Percentiles rank a stretch among this genome's conserved stretches.
Conservation (phyloP, 495 filamentous ascomycete species). For the Glutinoglossum americanum region DNA sequence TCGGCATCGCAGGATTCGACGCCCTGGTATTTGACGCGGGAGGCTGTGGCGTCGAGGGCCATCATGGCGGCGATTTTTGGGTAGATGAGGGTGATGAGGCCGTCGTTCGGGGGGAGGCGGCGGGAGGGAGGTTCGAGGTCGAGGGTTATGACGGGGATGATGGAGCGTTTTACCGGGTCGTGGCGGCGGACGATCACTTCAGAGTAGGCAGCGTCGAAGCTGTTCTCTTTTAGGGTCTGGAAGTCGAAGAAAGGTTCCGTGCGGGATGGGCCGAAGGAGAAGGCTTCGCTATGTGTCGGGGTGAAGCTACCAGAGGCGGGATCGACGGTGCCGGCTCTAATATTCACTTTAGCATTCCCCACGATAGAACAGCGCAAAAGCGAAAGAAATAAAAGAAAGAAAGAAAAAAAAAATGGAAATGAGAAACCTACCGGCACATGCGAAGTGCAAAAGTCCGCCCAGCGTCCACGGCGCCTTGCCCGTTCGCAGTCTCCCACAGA, state of each 20-base stretch:
- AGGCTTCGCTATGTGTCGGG: background rate
- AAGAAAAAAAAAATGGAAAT: too few relatives aligned
- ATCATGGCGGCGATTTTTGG: conserved; percentile 47
- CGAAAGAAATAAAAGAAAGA: too few relatives aligned
- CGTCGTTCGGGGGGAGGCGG: conserved; percentile 38
- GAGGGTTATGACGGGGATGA: conserved; percentile 32
- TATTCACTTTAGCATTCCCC: too few relatives aligned
- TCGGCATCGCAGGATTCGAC: conserved; percentile 21
- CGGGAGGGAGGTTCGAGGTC: conserved; percentile 35
- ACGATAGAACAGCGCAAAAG: too few relatives aligned
- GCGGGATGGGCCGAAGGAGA: conserved; percentile 10
- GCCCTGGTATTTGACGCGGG: conserved; percentile 20
- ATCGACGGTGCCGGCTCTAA: background rate
- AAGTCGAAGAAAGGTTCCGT: conserved; percentile 26
- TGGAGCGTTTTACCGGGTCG: conserved; percentile 18
- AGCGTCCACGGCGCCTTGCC: conserved; percentile 21
- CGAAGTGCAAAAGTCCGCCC: conserved; percentile 23
- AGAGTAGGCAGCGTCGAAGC: background rate
- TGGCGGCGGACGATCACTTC: conserved; percentile 3
- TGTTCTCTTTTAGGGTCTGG: conserved; percentile 15
- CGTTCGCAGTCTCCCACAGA: conserved; percentile 34
- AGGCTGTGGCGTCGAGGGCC: conserved; percentile 38
- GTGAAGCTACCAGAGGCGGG: conserved; percentile 1
- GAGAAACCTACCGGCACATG: conserved; percentile 22
- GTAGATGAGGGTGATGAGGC: conserved; percentile 52